Percentiles rank a stretch among this genome's conserved stretches.
Conservation (phyloP, 768 basidiomycete genomes). For the Amanita jacksonii region DNA sequence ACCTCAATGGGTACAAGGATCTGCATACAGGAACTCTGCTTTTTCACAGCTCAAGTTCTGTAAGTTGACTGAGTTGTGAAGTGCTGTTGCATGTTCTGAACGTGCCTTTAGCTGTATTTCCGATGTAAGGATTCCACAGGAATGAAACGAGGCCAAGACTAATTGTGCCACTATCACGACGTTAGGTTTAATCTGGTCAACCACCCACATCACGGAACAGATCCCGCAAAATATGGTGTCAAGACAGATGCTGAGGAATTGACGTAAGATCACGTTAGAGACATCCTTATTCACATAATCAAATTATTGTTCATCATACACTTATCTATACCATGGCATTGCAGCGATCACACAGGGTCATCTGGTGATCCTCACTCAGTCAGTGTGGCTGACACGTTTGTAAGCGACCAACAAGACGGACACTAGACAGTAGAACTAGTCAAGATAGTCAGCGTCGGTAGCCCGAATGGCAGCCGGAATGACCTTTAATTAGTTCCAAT, state of each 20-base stretch:
- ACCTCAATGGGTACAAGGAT: constrained; percentile 77
- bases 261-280: too few relatives aligned
- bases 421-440: too few relatives aligned
- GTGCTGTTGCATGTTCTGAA: constrained; percentile 9
- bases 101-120: constrained; percentile 47
- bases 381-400: too few relatives aligned
- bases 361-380: too few relatives aligned
- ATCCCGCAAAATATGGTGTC: constrained; percentile 69
- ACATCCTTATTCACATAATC: too few relatives aligned
- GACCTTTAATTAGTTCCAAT: too few relatives aligned
- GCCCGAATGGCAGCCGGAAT: too few relatives aligned
- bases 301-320: too few relatives aligned
- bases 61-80: constrained; percentile 26
- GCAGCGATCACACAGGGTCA: too few relatives aligned
- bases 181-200: constrained; percentile 92
- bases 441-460: too few relatives aligned
- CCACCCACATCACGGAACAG: constrained; percentile 79
- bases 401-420: too few relatives aligned
- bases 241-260: constrained; percentile 21
- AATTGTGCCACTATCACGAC: constrained; percentile 7
- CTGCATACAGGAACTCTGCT: constrained; percentile 80
- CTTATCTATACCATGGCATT: too few relatives aligned
- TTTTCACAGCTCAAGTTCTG: constrained; percentile 93
- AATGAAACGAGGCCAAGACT: neutral
- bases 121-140: constrained; percentile 43